Base-by-base conservation (phyloP, 495 filamentous ascomycete genomes). In the Hypomontagnella submonticulosa region DNA sequence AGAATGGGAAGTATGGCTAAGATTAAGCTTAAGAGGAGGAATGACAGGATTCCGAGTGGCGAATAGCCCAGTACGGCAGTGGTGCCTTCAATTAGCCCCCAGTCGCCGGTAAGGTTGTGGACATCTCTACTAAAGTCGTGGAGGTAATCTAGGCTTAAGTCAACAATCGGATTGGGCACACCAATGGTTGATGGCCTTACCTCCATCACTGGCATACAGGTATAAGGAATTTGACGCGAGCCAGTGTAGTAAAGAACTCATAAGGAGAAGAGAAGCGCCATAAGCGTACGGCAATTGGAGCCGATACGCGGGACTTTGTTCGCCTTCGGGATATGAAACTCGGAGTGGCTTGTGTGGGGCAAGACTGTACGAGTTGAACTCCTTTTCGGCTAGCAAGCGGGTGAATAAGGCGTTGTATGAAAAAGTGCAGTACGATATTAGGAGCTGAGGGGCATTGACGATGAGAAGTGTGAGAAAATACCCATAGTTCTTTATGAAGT, bases 201-300 rank as follows among this genome's bases (percentile, higher is more conserved):
- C 57, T 11, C 64, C 64, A 19, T 62, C 27, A 30, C 15, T 37
- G 6, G 48, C n/a, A 9, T 27, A 48, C 0, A 67, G 30, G 36
- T 57, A 67, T 3, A 63, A 16, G 0, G 56, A n/a, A 63, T 51
- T 71, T 2, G 67, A 63, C 8, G 46, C 32, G 12, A 71, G 18
- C 66, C 61, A 72, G 30, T 72, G 77, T 3, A 55, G 15, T 7
- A 65, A 33, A 8, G 38, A 34, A 51, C 74, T 74, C 13, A 68
- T 66, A 43, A 60, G 51, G 12, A 73, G 63, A 4, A 75, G 53
- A 27, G 62, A 69, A 12, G 67, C n/a, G 46, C 66, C 51, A 15
- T 59, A 51, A 4, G 2, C 30, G 12, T 62, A 63, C 1, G 64
- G 63, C 4, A 73, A 23, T 7, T 62, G 50, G 9, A 67, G 33